A percentile compares a stretch with the other conserved stretches of the same genome.
These are phyloP conservation scores for Penicillium concentricum DNA, from an alignment of 2,329 filamentous ascomycete genomes.

Conservation along the genomic window DNA sequence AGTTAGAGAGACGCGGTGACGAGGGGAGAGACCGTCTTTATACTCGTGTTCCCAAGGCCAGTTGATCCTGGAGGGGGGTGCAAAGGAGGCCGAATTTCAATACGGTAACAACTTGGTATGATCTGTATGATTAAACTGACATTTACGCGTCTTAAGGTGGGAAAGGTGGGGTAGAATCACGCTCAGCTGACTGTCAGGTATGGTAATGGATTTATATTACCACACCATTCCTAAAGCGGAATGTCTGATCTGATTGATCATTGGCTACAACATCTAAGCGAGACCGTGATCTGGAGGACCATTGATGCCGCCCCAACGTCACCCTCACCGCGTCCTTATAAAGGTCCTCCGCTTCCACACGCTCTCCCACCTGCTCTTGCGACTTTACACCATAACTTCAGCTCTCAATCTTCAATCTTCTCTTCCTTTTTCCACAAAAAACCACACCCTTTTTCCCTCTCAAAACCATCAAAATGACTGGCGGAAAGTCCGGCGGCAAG, in stretches of 20 bases:
- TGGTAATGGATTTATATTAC: conserved; percentile 24
- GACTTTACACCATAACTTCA: conserved; percentile 20
- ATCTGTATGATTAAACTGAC: conserved; percentile 46
- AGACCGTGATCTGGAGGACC: conserved; percentile 49
- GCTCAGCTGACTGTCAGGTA: conserved; percentile 21
- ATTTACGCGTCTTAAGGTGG: conserved; percentile 22
- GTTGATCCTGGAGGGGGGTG: conserved; percentile 46
- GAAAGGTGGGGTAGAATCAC: conserved; percentile 14
- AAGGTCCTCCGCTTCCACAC: conserved; percentile 38
- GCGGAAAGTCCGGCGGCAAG: conserved; percentile 99
- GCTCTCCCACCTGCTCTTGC: conserved; percentile 31
- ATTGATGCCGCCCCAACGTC: conserved; percentile 43
- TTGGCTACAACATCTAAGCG: conserved; percentile 44
- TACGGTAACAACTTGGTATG: conserved; percentile 44
- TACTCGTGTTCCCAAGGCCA: conserved; percentile 41
- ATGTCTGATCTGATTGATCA: conserved; percentile 37
- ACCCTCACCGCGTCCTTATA: conserved; percentile 46
- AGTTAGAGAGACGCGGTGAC: conserved; percentile 40
- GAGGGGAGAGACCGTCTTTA: conserved; percentile 47
- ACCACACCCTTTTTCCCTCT: not conserved
- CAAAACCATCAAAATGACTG: conserved; percentile 84
- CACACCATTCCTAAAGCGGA: conserved; percentile 30
- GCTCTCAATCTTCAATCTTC: conserved; percentile 15
- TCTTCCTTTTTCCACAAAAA: not conserved
- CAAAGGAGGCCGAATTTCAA: conserved; percentile 48